Evolutionary conservation across 805 yeast genomes (phyloP), one percentile per base, ranked within the genome.

Genomic region (Metschnikowia continentalis): DNA sequence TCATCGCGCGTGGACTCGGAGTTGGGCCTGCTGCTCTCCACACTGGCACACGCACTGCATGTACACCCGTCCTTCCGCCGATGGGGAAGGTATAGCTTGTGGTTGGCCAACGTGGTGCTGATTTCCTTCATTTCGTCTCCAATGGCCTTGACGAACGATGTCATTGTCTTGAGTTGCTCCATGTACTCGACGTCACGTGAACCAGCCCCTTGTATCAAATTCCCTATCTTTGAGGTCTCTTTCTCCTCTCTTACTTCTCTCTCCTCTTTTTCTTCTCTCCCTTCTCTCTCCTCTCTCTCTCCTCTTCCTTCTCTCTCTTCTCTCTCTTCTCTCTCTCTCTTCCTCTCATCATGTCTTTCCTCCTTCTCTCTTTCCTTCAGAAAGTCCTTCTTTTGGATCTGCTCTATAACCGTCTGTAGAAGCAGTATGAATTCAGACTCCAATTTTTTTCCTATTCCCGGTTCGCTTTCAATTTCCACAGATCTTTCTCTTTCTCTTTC

Each of bases 1-100:
- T 41, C 53, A 13, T 53, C 52, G 10, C 56, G 48, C 8, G 55
- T 54, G 14, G 55, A 52, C 38, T 48, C 53, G 15, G 56, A 47
- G 20, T 44, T 45, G 17, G 53, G 54, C 36, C 57, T 47, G 32
- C 32, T 49, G 32, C 42, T 35, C 20, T 39, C 40, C 43, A 47
- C 52, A n/a, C 50, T 35, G 33, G 45, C 26, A 36, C 52, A 49
- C 6, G 46, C 42, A 22, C 45, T 32, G 22, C 52, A 49, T 10
- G 33, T 17, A 3, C 17, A 15, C n/a, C 13, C 26, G 30, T 46
- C 41, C 15, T 10, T 36, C 11, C 17, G n/a, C 13, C 44, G 22
- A 19, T 37, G 30, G 7, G 36, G 30, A 11, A 17, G 15, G 7
- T 30, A 20, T 11, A 17, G 40, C 33, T 32, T 30, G 20, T 23